Evolutionary conservation across 2,329 filamentous ascomycete genomes (phyloP), one percentile per base, ranked within the genome.

Genomic region (Alternaria angustiovoidea): DNA sequence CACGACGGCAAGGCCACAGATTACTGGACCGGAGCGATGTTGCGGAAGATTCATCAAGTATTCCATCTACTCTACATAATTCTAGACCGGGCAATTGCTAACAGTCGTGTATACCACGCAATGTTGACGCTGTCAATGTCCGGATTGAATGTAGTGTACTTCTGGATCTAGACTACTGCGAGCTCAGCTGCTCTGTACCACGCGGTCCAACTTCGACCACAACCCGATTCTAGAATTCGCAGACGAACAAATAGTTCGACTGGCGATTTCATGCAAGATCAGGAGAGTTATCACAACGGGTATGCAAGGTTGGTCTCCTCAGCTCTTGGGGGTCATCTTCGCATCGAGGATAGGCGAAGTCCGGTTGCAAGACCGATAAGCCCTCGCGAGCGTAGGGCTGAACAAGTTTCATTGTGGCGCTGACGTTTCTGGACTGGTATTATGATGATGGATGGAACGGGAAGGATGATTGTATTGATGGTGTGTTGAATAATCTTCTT

Each of bases 321-420:
- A 24, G n/a, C 22, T 47, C 28, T 28, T 28, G n/a, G 42, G 24
- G 30, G 4, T 18, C 18, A 8, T 18, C 4, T 8, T 30, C 32
- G 18, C 48, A 46, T 61, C 26, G 47, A 26, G 39, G 34, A 30
- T 62, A 61, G 63, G 61, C 63, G 63, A 65, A 38, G 41, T 52
- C 61, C 57, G 63, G 2, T 26, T 26, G 30, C 12, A 28, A n/a
- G 36, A 14, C 36, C 41, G 28, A 42, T 51, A 32, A 18, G 49
- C 9, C 30, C 18, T 36, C 7, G 32, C 5, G 18, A 20, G 36
- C 41, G 11, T 56, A 63, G 49, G 53, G 61, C 61, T 63, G 61
- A 60, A 44, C 18, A 39, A 22, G 14, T 24, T n/a, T 53, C 49
- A 20, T 46, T 41, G 52, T 59, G 61, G 47, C 48, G 46, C 59